Percentiles rank a stretch among this genome's conserved stretches.
These are phyloP conservation scores for Clitopilus hobsonii DNA, from an alignment of 768 basidiomycete genomes.

Conservation along the genomic window DNA sequence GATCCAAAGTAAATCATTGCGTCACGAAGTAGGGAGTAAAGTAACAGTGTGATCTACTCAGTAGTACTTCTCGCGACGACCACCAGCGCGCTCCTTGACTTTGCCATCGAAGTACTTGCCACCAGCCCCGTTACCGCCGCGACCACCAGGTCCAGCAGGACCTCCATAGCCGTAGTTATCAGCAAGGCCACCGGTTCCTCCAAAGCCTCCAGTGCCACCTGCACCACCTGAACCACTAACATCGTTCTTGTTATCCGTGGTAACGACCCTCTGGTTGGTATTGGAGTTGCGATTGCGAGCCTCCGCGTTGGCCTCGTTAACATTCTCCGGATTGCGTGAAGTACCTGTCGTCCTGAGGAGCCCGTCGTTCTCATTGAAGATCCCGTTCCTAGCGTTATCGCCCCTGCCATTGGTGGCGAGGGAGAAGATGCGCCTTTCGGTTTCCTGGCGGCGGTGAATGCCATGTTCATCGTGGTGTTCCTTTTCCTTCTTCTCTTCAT, in stretches of 20 bases:
- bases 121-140: background rate
- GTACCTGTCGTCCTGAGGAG: too few relatives aligned
- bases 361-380: too few relatives aligned
- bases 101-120: background rate
- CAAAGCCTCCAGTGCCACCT: background rate
- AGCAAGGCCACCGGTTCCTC: background rate
- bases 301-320: too few relatives aligned
- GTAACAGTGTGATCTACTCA: background rate
- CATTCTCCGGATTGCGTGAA: too few relatives aligned
- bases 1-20: too few relatives aligned
- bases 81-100: background rate
- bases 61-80: background rate
- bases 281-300: background rate
- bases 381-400: too few relatives aligned
- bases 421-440: too few relatives aligned
- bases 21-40: too few relatives aligned
- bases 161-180: background rate
- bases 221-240: background rate
- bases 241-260: background rate
- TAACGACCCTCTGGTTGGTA: too few relatives aligned
- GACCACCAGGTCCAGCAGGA: background rate
- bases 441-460: too few relatives aligned
- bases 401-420: too few relatives aligned
- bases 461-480: background rate
- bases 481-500: background rate